Percentiles rank a stretch among this genome's conserved stretches.
phyloP scores from a whole-genome alignment of 805 yeast species.

The Ogataea neopini region DNA sequence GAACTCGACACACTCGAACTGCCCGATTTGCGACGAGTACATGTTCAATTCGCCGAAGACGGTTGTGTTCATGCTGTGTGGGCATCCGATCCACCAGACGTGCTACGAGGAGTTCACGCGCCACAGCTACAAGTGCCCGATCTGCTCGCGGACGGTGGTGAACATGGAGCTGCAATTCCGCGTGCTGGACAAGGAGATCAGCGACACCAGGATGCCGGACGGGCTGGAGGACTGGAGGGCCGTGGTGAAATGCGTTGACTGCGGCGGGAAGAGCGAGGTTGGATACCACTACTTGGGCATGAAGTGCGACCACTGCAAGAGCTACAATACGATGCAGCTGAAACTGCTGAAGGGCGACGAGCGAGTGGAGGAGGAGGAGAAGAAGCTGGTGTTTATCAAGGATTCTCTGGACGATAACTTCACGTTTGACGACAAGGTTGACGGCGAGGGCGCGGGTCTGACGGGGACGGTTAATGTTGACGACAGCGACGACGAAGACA shows the following conservation, averaged over 20 bases:
- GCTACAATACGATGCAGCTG: conserved; percentile 82
- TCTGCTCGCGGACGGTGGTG: conserved; percentile 79
- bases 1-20: conserved; percentile 84
- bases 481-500: conserved; percentile 25
- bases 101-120: conserved; percentile 83
- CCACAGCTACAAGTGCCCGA: conserved; percentile 87
- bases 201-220: conserved; percentile 72
- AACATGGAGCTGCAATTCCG: conserved; percentile 90
- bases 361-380: conserved; percentile 34
- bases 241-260: conserved; percentile 79
- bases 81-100: conserved; percentile 87
- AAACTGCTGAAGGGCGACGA: conserved; percentile 52
- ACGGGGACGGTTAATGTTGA: conserved; percentile 20
- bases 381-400: conserved; percentile 18
- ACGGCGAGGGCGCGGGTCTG: conserved; percentile 5
- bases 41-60: conserved; percentile 80
- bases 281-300: conserved; percentile 83
- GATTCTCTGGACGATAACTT: conserved; percentile 36
- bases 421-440: conserved; percentile 31
- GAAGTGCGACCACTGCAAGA: conserved; percentile 81
- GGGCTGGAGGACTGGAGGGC: conserved; percentile 79
- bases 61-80: conserved; percentile 91
- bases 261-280: conserved; percentile 77
- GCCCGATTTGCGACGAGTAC: conserved; percentile 91
- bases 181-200: conserved; percentile 80